Base-by-base conservation (phyloP, 805 yeast genomes). In the Pichia pseudocactophila region DNA sequence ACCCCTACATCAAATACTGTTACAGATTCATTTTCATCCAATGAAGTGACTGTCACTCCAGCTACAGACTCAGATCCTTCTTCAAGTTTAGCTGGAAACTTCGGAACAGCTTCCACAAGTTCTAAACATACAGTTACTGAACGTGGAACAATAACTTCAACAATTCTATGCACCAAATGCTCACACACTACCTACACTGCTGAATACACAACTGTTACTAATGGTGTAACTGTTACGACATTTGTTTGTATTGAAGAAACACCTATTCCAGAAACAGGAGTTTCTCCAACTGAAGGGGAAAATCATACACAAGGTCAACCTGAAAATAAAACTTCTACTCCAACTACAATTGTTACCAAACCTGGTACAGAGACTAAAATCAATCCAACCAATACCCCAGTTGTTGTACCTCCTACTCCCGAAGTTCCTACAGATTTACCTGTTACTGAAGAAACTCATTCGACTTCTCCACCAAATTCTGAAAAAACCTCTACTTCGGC, bases 121-220 rank as follows among this genome's bases (percentile, higher is more conserved):
- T 2, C 11, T 15, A 38, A 22, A 10, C 18, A 33, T n/a, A 40
- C 39, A 4, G n/a, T 9, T 4, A 28, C 38, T n/a, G 26, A 16
- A 9, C 5, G 19, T 18, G 10, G 22, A 4, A 40, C 30, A 13
- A 22, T 22, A 8, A 40, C 42, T 2, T 34, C 37, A 17, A 40
- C 42, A 13, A 30, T 40, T 16, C 30, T 16, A 16, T 40, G 42
- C 20, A 35, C 34, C 7, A 25, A 34, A 34, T 40, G 42, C 35
- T 6, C 34, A 1, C 42, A 40, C 16, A 30, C 38, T 22, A 34
- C 42, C 3, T 40, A 18, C 17, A 35, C n/a, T 28, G 18, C 28
- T 6, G 39, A 17, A 16, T 15, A 19, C 17, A 26, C 43, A 2
- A 40, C 43, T 18, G 39, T 40, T 31, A 35, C 43, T 2, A 34